Evolutionary conservation across 371 early-diverging fungal species (phyloP), one percentile per base, ranked within the genome.

Genomic region (Mucor racemosus): DNA sequence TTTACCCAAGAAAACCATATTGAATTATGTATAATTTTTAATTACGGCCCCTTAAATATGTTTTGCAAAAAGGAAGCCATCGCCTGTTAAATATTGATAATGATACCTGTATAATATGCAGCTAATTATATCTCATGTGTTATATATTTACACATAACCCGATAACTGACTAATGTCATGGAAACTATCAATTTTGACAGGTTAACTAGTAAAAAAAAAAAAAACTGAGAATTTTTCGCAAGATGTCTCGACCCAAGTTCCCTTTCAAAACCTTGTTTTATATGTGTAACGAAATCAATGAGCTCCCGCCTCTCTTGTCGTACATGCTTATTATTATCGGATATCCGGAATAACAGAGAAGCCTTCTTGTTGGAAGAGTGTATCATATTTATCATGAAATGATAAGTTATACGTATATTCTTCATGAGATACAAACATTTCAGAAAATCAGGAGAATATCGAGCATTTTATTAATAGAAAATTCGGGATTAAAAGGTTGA

Each of bases 41-140:
- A 53, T 53, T 46, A 19, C 46, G 10, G 14, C 53, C 31, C 53
- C 53, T 53, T 53, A 11, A 14, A 53, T 53, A 53, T 46, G 46
- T 19, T 9, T 19, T 46, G 17, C 17, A 44, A n/a, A 26, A 26
- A 26, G 26, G 26, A 26, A 26, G 3, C 26, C 26, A 26, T 26
- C 26, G 26, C 26, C 26, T n/a, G 44, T 46, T 19, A 6, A n/a
- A 46, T 46, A 8, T 8, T 46, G 46, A 9, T 46, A 46, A 26
- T 26, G 26, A 26, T 26, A 26, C 26, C 26, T 26, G 26, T 26
- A 26, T 26, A 26, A 26, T 26, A 26, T 1, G 26, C 26, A 3
- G 26, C 3, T 26, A 26, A 26, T 26, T 1, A 1, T 1, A 1
- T 26, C 26, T 26, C 26, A 26, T 26, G 26, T 26, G 3, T 26